Conservation (phyloP, 2,329 filamentous ascomycete species). For the Talaromyces sp. region DNA sequence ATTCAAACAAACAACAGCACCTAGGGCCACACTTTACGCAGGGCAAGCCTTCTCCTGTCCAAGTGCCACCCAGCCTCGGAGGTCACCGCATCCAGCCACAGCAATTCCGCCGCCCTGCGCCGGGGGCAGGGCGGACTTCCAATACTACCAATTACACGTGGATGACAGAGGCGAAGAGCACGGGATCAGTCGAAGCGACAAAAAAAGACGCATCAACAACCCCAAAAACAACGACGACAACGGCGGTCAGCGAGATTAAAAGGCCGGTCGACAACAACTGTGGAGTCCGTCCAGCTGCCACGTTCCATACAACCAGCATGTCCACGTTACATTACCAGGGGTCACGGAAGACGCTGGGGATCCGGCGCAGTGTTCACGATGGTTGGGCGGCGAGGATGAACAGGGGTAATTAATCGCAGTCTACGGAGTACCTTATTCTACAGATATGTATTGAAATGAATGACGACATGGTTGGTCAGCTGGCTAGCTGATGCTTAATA, state of each 20-base stretch:
- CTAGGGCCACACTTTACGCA: neutral
- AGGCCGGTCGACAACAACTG: slow-evolving; percentile 15
- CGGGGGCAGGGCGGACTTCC: slow-evolving; percentile 23
- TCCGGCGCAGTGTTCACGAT: slow-evolving; percentile 36
- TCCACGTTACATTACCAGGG: slow-evolving; percentile 22
- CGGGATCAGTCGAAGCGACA: slow-evolving; percentile 4
- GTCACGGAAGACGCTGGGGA: slow-evolving; percentile 34
- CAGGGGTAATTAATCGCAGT: neutral
- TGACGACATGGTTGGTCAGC: neutral
- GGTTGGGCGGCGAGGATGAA: slow-evolving; percentile 31
- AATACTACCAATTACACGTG: slow-evolving; percentile 26
- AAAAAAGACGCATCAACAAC: neutral
- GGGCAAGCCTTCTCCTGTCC: neutral
- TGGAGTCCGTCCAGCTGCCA: slow-evolving; percentile 23
- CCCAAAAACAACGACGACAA: slow-evolving; percentile 10
- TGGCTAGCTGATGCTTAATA: neutral
- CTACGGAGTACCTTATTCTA: neutral
- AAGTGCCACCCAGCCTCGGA: slow-evolving; percentile 17
- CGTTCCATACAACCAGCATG: slow-evolving; percentile 37
- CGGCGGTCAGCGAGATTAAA: slow-evolving; percentile 20
- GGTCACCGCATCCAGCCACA: slow-evolving; percentile 28
- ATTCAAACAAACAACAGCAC: neutral
- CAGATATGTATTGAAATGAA: neutral
- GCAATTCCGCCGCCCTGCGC: slow-evolving; percentile 26
- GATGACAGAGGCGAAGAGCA: slow-evolving; percentile 20